A percentile compares a stretch with the other conserved stretches of the same genome.
Conservation (phyloP, 2,329 filamentous ascomycete species). For the Ophiosphaerella herpotricha region DNA sequence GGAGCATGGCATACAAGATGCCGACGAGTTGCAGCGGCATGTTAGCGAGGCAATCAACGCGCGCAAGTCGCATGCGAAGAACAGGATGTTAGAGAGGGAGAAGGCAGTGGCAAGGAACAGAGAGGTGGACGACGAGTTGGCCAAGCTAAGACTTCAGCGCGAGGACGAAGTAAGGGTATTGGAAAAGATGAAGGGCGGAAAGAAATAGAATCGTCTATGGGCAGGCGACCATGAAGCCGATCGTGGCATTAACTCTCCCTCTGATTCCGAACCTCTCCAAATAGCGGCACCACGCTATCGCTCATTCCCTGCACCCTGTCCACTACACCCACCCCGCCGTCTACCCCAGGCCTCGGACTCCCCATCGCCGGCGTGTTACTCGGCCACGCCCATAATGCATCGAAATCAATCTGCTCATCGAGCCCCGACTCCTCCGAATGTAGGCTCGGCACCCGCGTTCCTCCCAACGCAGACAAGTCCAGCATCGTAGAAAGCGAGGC, state of each 20-base stretch:
- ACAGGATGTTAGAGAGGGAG: constrained; percentile 46
- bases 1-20: constrained; percentile 42
- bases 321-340: constrained; percentile 2
- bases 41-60: constrained; percentile 39
- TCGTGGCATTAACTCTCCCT: not conserved
- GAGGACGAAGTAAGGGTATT: constrained; percentile 52
- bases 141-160: constrained; percentile 50
- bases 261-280: constrained; percentile 27
- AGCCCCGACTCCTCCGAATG: constrained; percentile 40
- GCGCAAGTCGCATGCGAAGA: constrained; percentile 44
- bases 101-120: constrained; percentile 49
- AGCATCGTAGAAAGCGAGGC: constrained; percentile 43
- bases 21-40: constrained; percentile 41
- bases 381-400: constrained; percentile 49
- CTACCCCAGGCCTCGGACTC: constrained; percentile 25
- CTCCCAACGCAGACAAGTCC: constrained; percentile 44
- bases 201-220: not conserved
- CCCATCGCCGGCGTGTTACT: constrained; percentile 40
- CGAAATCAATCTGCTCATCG: constrained; percentile 50
- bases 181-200: constrained; percentile 41
- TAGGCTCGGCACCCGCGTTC: constrained; percentile 37
- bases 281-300: constrained; percentile 41
- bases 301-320: constrained; percentile 32
- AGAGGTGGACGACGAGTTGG: constrained; percentile 50
- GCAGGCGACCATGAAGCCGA: not conserved